Percentiles rank a stretch among this genome's conserved stretches.
Conservation (phyloP, 2,329 filamentous ascomycete species). For the Shiraia sp. region DNA sequence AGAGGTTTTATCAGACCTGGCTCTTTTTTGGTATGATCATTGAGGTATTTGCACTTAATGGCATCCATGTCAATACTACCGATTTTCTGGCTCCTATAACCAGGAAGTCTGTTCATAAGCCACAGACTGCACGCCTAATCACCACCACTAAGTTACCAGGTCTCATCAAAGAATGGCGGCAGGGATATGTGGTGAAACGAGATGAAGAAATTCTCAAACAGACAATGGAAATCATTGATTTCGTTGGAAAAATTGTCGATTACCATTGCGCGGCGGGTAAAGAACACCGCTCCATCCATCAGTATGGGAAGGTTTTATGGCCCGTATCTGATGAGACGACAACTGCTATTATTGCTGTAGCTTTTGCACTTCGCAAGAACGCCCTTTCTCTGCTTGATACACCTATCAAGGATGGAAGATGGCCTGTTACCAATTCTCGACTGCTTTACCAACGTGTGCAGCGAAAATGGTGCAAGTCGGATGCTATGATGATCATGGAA, state of each 20-base stretch:
- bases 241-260: constrained; percentile 12
- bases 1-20: constrained; percentile 14
- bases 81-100: constrained; percentile 13
- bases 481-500: constrained; percentile 19
- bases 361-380: constrained; percentile 12
- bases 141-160: constrained; percentile 12
- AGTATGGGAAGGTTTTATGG: constrained; percentile 15
- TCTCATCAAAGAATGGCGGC: constrained; percentile 10
- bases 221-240: constrained; percentile 6
- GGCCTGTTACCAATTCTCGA: constrained; percentile 13
- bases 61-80: constrained; percentile 9
- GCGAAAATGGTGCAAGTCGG: constrained; percentile 16
- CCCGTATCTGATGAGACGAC: constrained; percentile 12
- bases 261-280: constrained; percentile 12
- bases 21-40: constrained; percentile 15
- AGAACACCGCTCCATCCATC: constrained; percentile 12
- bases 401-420: constrained; percentile 6
- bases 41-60: constrained; percentile 11
- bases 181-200: constrained; percentile 8
- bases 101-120: constrained; percentile 11
- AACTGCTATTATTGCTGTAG: constrained; percentile 13
- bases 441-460: constrained; percentile 12
- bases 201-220: constrained; percentile 6
- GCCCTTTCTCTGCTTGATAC: constrained; percentile 10
- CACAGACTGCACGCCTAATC: constrained; percentile 11